Percentiles rank a stretch among this genome's conserved stretches.
Evolutionary conservation across 305 asterid genomes (phyloP).

Genomic region (Solanum aculeatissimum): DNA sequence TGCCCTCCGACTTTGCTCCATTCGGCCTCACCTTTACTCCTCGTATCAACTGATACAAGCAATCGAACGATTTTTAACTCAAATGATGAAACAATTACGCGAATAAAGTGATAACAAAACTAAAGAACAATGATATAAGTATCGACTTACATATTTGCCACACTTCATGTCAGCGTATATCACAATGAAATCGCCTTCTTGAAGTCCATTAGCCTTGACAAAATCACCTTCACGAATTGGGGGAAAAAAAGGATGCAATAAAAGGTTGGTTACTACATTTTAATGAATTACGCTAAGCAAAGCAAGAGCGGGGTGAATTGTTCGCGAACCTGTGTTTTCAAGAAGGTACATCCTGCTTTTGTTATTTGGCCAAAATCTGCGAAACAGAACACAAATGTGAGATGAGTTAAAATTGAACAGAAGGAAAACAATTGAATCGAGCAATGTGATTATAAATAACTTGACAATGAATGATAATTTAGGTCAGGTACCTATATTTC

Average conservation of each 20-base stretch:
- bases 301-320: background rate
- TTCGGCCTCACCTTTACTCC: conserved; percentile 86
- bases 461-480: background rate
- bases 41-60: conserved; percentile 58
- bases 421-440: background rate
- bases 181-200: conserved; percentile 94
- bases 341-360: conserved; percentile 98
- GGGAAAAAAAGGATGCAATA: background rate
- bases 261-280: background rate
- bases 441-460: background rate
- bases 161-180: conserved; percentile 80
- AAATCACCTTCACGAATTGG: conserved; percentile 46
- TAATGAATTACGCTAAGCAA: background rate
- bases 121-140: background rate
- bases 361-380: conserved; percentile 99
- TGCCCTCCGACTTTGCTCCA: conserved; percentile 46
- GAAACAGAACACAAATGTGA: background rate
- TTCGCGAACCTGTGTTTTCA: conserved; percentile 70
- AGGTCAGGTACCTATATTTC: conserved; percentile 55
- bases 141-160: conserved; percentile 70
- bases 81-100: background rate
- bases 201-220: conserved; percentile 79
- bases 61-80: background rate
- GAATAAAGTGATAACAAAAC: background rate
- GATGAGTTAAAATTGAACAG: background rate